Conservation (phyloP, 139 green algal species). For the Picochlorum sp. region DNA sequence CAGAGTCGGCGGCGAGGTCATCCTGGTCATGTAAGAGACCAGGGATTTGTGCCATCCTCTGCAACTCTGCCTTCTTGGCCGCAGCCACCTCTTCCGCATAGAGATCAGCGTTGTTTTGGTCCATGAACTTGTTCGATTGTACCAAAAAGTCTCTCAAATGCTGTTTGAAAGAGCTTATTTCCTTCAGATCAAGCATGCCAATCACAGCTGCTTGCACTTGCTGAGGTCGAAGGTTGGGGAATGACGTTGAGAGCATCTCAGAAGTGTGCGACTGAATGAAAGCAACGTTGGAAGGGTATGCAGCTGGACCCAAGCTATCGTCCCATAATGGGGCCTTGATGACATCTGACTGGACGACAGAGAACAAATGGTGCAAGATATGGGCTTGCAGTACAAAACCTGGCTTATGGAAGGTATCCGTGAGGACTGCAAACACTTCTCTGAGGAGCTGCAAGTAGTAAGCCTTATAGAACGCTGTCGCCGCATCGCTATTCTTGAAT, state of each 20-base stretch:
- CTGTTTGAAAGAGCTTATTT: constrained; percentile 91
- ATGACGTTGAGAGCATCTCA: constrained; percentile 74
- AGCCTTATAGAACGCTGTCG: constrained; percentile 87
- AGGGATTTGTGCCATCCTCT: constrained; percentile 61
- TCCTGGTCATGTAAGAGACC: constrained; percentile 60
- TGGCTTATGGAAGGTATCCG: constrained; percentile 98
- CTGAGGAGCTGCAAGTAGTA: constrained; percentile 88
- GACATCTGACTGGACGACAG: constrained; percentile 47
- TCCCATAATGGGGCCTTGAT: constrained; percentile 89
- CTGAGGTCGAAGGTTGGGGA: constrained; percentile 84
- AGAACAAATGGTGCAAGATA: constrained; percentile 96
- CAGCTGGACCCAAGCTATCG: constrained; percentile 37
- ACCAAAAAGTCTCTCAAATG: constrained; percentile 97
- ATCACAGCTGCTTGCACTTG: constrained; percentile 79
- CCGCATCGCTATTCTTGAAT: constrained; percentile 72
- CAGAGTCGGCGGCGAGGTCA: background rate
- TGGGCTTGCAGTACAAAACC: constrained; percentile 94
- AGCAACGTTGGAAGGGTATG: constrained; percentile 75
- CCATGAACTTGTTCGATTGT: constrained; percentile 77
- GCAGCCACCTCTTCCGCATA: constrained; percentile 83
- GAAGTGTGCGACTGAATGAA: constrained; percentile 73
- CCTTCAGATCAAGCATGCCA: constrained; percentile 86
- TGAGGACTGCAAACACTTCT: constrained; percentile 97
- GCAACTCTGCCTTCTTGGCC: constrained; percentile 41
- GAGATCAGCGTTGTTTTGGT: constrained; percentile 87